phyloP scores from a whole-genome alignment of 306 rosid species.

The Prunus mongolica region DNA sequence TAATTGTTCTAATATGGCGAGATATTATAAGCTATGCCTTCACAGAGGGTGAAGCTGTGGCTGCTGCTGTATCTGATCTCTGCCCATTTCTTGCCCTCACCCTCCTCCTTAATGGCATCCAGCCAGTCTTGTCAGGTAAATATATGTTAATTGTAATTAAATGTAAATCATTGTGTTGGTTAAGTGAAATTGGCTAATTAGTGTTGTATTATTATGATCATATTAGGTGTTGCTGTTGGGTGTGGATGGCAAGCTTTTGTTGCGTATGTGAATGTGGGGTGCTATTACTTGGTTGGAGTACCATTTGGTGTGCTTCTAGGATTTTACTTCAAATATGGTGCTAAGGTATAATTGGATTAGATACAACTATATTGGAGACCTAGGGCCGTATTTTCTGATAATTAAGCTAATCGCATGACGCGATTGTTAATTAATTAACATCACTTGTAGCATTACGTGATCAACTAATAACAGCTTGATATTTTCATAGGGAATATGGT shows the following conservation, averaged over 20 bases:
- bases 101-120: constrained; percentile 73
- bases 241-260: constrained; percentile 91
- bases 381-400: too few species aligned
- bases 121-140: constrained; percentile 77
- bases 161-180: too few species aligned
- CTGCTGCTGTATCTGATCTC: constrained; percentile 84
- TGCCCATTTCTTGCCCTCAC: constrained; percentile 64
- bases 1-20: constrained; percentile 35
- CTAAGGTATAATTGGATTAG: constrained; percentile 43
- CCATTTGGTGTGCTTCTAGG: constrained; percentile 63
- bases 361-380: not conserved
- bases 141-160: too few species aligned
- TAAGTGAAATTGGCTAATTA: not conserved
- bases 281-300: constrained; percentile 61
- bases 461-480: not conserved
- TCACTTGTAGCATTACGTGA: not conserved
- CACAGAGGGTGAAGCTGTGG: constrained; percentile 66
- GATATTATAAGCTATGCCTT: constrained; percentile 65
- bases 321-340: constrained; percentile 56
- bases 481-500: constrained; percentile 59
- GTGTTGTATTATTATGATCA: not conserved
- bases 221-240: constrained; percentile 84
- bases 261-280: constrained; percentile 70
- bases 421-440: not conserved
- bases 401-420: too few species aligned